Evolutionary conservation across 202 grass and related monocot genomes (phyloP).

Genomic region (Hordeum pubiflorum): DNA sequence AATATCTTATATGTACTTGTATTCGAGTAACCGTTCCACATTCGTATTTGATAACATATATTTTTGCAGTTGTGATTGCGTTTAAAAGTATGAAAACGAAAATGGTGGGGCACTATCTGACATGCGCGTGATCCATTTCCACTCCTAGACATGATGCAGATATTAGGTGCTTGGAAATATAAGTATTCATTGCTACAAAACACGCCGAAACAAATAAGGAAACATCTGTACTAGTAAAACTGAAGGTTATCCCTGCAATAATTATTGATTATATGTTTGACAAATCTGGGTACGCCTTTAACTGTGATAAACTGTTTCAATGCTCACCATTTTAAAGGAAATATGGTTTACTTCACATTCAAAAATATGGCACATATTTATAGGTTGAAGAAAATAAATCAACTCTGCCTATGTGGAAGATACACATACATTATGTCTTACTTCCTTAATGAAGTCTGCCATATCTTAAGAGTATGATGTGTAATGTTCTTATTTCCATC

Average conservation of each 20-base stretch:
- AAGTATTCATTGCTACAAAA: background rate
- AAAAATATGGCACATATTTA: background rate
- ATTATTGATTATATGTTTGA: background rate
- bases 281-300: background rate
- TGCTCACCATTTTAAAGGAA: background rate
- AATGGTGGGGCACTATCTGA: no score
- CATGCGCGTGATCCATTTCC: background rate
- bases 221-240: background rate
- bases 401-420: background rate
- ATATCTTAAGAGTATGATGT: background rate
- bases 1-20: background rate
- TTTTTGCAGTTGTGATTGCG: no score
- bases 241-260: background rate
- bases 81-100: no score
- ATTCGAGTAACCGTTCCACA: background rate
- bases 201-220: no score
- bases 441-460: background rate
- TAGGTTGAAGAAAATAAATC: background rate
- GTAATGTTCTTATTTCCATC: background rate
- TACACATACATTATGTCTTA: background rate
- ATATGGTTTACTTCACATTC: background rate
- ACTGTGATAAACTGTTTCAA: background rate
- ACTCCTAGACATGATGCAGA: background rate
- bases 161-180: background rate
- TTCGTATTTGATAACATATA: background rate